Base-by-base conservation (phyloP, 2,329 filamentous ascomycete genomes). In the Botrytis elliptica region DNA sequence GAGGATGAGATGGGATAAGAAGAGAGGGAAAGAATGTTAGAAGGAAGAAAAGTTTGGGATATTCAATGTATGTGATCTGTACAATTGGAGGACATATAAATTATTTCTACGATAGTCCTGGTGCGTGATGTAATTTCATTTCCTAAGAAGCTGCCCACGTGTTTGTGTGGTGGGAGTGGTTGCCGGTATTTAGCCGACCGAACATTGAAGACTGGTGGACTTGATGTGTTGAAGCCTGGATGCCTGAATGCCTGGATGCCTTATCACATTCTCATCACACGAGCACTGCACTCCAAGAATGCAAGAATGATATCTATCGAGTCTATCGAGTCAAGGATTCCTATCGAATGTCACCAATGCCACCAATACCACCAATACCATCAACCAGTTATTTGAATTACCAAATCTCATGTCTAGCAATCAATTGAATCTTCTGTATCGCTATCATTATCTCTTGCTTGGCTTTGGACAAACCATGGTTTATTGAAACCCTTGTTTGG, bases 371-470 rank as follows among this genome's bases (percentile, higher is more conserved):
- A 60, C 29, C 57, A 60, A 22, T 29, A 29, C 29, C 29, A 29
- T 29, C 29, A 29, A 29, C 33, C 33, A 60, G 59, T 60, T 40
- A 16, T 62, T 38, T 5, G 14, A 38, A n/a, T 55, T 40, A 38
- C 59, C 59, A 40, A 36, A 62, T 62, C 33, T 16, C 14, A 40
- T 1, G 0, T 62, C 25, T 25, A 40, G 59, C 14, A 62, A 62
- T 40, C 22, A 55, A 55, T 55, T 42, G 65, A 22, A 14, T 10
- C 40, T 18, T 64, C 62, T 68, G 64, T 10, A 29, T 67, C 33
- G 44, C 14, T 20, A n/a, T 18, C 33, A 20, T 52, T 25, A 68
- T 68, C 65, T 55, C 65, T 68, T 55, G 65, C 65, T 68, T 55
- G 65, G 46, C 46, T 40, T 55, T 29, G 4, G 36, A 55, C 2